Evolutionary conservation across 2,329 filamentous ascomycete species (phyloP), one percentile per base, ranked within the genome.

Genomic region (Ceratocystis lukuohia): DNA sequence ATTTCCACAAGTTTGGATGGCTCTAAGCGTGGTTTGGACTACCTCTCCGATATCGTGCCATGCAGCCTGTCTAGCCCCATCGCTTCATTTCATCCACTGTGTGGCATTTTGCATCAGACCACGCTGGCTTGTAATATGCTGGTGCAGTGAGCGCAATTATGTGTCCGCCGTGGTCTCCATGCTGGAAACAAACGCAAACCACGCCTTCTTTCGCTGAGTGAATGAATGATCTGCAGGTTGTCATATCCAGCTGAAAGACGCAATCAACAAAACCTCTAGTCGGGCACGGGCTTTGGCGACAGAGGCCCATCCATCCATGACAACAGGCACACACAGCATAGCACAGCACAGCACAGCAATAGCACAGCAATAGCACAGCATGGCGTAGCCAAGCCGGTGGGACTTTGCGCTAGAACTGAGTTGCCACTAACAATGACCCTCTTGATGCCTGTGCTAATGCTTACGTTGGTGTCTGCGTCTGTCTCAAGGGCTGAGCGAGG

Each of bases 361-460:
- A 33, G 15, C 53, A 33, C 53, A 57, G 53, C 53, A 22, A 5
- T 2, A n/a, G 46, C 12, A 22, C 46, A 57, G 25, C 10, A 57
- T n/a, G 10, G 53, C 22, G 15, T 30, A 15, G 17, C 53, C 25
- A 59, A 59, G 25, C 53, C 25, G 17, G 12, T 30, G 25, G 53
- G 8, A 59, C 15, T 30, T n/a, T 22, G 53, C 50, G 20, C 12
- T 4, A 37, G 7, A 33, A 28, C 20, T 3, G 15, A 33, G 10
- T 59, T 59, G 53, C 53, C 53, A 59, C 53, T 59, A 59, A 37
- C 53, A 59, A 59, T 59, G 53, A 30, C 53, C 53, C 22, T 33
- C 15, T 4, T 59, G 53, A 25, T 59, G 53, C 5, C 53, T 59
- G 53, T 59, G 53, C 53, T 25, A 59, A 37, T 33, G 28, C 7